Evolutionary conservation across 176 grass and related monocot species (phyloP).

Genomic region (Musa beccarii): DNA sequence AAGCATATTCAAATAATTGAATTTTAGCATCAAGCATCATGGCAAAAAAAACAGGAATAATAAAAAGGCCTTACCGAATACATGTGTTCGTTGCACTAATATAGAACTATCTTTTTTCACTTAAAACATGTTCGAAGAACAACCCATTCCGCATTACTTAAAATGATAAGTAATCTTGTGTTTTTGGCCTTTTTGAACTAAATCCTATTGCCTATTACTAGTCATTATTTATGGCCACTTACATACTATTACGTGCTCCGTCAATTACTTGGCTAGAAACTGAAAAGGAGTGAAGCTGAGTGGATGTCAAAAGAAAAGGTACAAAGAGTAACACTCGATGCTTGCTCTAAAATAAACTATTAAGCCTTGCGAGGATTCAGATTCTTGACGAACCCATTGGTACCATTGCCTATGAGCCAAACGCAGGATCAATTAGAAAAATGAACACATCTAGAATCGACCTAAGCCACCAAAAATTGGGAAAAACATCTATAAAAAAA

Average conservation of each 20-base stretch:
- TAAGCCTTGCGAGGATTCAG: not conserved
- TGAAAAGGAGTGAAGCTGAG: not conserved
- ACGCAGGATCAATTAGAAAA: not conserved
- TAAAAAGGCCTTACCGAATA: not conserved
- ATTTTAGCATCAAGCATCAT: not conserved
- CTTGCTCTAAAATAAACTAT: too few relatives aligned
- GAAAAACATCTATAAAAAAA: not conserved
- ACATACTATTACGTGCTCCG: not conserved
- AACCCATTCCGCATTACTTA: not conserved
- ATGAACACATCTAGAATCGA: not conserved
- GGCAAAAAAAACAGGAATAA: not conserved
- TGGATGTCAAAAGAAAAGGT: too few relatives aligned
- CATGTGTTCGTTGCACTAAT: not conserved
- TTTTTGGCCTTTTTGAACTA: not conserved
- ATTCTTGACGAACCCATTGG: not conserved
- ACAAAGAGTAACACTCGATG: too few relatives aligned
- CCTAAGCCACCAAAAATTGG: not conserved
- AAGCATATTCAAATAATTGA: too few relatives aligned
- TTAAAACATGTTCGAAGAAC: not conserved
- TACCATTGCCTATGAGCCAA: not conserved
- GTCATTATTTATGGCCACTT: not conserved
- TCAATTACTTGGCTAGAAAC: not conserved
- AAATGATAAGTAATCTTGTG: not conserved
- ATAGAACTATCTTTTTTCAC: not conserved
- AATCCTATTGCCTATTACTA: too few relatives aligned